These are phyloP conservation scores for Trametes punicea DNA, from an alignment of 768 basidiomycete species.

Conservation along the genomic window DNA sequence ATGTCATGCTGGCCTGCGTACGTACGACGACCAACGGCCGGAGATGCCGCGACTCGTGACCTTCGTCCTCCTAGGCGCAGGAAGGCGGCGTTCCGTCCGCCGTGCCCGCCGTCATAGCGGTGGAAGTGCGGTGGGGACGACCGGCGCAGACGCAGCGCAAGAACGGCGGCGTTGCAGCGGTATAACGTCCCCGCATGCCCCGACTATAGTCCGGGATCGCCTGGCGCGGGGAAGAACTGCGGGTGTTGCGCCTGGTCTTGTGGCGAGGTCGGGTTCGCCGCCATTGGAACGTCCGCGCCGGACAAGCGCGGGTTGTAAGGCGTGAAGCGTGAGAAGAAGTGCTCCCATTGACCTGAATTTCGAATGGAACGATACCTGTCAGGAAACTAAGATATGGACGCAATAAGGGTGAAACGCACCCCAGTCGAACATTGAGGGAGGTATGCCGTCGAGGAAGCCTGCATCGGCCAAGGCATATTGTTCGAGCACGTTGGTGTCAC, in stretches of 20 bases:
- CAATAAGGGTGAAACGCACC: too few species aligned
- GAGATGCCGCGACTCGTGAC: neutral
- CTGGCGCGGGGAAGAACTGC: constrained; percentile 15
- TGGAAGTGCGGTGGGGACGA: neutral
- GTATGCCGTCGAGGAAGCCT: constrained; percentile 74
- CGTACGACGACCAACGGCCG: neutral
- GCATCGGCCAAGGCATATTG: constrained; percentile 65
- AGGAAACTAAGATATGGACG: too few species aligned
- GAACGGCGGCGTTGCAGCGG: neutral
- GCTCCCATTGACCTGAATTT: constrained; percentile 77
- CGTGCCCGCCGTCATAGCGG: neutral
- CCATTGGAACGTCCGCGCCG: constrained; percentile 15
- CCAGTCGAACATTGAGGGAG: constrained; percentile 87
- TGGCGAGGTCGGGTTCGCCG: constrained; percentile 7
- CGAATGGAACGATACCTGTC: too few species aligned
- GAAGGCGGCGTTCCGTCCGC: neutral
- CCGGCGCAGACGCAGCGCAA: neutral
- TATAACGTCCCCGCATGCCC: neutral
- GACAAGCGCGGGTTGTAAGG: constrained; percentile 5
- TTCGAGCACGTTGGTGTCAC: constrained; percentile 45
- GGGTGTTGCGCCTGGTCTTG: constrained; percentile 14
- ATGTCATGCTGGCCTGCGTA: neutral
- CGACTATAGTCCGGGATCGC: constrained; percentile 13
- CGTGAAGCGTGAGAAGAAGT: constrained; percentile 65
- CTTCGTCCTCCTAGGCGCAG: neutral